A percentile compares a stretch with the other conserved stretches of the same genome.
Conservation (phyloP, 2,329 filamentous ascomycete species). For the Apiospora koreana region DNA sequence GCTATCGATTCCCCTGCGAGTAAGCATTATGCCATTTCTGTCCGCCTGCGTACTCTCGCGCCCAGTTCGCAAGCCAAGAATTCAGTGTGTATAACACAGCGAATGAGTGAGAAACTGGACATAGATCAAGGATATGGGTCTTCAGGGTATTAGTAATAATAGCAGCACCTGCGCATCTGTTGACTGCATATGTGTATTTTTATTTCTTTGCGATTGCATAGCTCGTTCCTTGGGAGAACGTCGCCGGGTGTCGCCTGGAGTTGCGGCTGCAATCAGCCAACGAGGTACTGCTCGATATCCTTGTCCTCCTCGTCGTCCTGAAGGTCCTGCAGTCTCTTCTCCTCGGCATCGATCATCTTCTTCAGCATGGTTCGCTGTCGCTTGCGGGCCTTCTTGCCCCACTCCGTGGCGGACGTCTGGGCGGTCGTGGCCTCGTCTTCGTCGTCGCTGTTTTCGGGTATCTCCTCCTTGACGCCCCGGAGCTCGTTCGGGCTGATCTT, state of each 20-base stretch:
- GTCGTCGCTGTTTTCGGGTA: conserved; percentile 55
- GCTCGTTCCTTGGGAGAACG: background rate
- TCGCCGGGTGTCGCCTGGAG: background rate
- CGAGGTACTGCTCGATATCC: conserved; percentile 73
- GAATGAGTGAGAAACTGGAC: background rate
- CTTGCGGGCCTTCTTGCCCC: conserved; percentile 71
- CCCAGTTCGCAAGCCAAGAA: background rate
- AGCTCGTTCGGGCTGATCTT: conserved; percentile 67
- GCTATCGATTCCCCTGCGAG: background rate
- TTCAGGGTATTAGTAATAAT: background rate
- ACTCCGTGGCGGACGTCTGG: conserved; percentile 54
- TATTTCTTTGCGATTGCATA: background rate
- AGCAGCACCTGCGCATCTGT: background rate
- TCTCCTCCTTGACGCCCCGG: conserved; percentile 51
- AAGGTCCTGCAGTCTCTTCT: conserved; percentile 56
- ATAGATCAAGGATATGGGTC: background rate
- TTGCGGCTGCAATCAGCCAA: conserved; percentile 14
- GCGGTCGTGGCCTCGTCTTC: conserved; percentile 49
- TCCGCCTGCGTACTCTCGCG: background rate
- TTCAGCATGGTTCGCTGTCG: conserved; percentile 69
- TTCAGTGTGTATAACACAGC: background rate
- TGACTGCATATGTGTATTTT: background rate
- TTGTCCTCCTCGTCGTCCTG: conserved; percentile 69
- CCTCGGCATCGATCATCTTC: conserved; percentile 63
- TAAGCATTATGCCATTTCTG: background rate